phyloP scores from a whole-genome alignment of 1,284 basidiomycete genomes.

The Ganoderma lucidum region DNA sequence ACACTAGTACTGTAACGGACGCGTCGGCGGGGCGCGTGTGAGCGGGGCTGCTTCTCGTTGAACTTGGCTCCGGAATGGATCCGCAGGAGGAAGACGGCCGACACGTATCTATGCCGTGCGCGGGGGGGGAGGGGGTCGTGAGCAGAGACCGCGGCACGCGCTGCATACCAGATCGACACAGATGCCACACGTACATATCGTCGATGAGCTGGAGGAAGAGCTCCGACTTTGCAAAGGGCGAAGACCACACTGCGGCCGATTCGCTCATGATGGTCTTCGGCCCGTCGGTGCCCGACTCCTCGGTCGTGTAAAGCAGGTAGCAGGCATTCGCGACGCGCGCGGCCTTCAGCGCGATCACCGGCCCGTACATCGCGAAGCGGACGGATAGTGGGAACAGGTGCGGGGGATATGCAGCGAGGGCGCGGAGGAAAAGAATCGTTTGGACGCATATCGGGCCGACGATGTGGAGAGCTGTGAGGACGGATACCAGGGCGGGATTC shows the following conservation, averaged over 20 bases:
- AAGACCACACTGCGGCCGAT: background rate
- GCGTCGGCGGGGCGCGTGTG: background rate
- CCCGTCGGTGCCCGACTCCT: background rate
- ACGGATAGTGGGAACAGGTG: conserved; percentile 2
- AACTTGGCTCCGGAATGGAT: background rate
- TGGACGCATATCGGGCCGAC: conserved; percentile 34
- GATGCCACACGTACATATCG: background rate
- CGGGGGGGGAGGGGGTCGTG: background rate
- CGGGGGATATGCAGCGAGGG: conserved; percentile 35
- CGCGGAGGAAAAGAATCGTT: conserved; percentile 36
- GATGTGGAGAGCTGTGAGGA: background rate
- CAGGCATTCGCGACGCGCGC: background rate
- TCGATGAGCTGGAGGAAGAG: background rate
- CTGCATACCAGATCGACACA: background rate
- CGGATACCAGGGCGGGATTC: background rate
- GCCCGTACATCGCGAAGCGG: conserved; percentile 15
- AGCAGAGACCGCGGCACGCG: background rate
- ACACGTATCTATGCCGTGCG: background rate
- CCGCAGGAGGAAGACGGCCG: background rate
- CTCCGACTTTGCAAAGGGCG: background rate
- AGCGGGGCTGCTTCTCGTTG: background rate
- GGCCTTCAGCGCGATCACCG: background rate
- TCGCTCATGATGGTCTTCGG: background rate
- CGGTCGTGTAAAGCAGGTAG: background rate
- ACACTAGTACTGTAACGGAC: too few relatives aligned